A percentile compares a stretch with the other conserved stretches of the same genome.
Conservation (phyloP, 2,329 filamentous ascomycete species). For the Fusarium secorum region DNA sequence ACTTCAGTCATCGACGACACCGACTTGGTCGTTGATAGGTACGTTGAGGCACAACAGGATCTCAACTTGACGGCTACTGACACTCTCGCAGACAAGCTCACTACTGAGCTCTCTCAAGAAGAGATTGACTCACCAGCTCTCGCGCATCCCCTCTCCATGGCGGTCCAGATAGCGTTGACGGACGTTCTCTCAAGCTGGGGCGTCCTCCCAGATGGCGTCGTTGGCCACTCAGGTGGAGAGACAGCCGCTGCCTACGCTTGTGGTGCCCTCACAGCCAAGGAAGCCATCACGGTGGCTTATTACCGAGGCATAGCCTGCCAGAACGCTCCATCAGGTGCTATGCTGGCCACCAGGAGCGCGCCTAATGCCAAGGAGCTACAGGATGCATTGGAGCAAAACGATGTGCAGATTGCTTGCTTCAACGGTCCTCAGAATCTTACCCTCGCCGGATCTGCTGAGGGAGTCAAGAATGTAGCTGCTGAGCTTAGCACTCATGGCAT, state of each 20-base stretch:
- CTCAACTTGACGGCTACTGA: background rate
- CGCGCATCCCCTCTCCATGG: conserved; percentile 32
- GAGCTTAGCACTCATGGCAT: conserved; percentile 29
- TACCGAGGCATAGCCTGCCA: conserved; percentile 35
- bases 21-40: conserved; percentile 28
- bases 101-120: conserved; percentile 23
- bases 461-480: conserved; percentile 23
- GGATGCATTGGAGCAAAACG: conserved; percentile 23
- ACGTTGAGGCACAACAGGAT: background rate
- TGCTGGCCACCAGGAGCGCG: conserved; percentile 30
- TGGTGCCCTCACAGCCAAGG: conserved; percentile 32
- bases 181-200: conserved; percentile 36
- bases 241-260: conserved; percentile 37
- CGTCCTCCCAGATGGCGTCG: conserved; percentile 27
- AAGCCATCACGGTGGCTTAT: conserved; percentile 33
- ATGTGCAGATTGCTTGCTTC: conserved; percentile 38
- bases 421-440: conserved; percentile 37
- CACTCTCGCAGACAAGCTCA: conserved; percentile 24
- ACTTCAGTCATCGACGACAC: conserved; percentile 11
- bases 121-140: conserved; percentile 25
- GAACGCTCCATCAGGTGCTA: conserved; percentile 30
- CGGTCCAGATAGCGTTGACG: conserved; percentile 29
- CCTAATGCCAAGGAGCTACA: conserved; percentile 29
- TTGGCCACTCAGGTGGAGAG: conserved; percentile 36
- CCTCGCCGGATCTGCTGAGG: conserved; percentile 31